phyloP scores from a whole-genome alignment of 208 protist species.

The Trypanosoma melophagium region DNA sequence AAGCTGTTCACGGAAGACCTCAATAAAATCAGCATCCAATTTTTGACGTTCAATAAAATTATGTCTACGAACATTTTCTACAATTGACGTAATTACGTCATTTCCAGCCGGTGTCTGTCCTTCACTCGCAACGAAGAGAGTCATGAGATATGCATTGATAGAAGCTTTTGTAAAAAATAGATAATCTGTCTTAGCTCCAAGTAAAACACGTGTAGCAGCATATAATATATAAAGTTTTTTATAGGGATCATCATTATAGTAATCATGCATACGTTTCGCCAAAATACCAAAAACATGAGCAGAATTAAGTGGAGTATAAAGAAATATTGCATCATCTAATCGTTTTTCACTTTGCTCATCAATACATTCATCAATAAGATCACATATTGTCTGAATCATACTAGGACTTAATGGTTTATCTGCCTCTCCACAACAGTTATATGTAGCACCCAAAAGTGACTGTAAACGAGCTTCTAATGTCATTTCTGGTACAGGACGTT shows the following conservation, averaged over 20 bases:
- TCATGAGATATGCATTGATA: conserved; percentile 81
- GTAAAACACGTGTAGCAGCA: conserved; percentile 69
- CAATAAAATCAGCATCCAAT: conserved; percentile 47
- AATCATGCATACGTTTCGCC: conserved; percentile 76
- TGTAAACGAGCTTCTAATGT: conserved; percentile 70
- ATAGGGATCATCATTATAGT: conserved; percentile 78
- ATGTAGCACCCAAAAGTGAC: conserved; percentile 61
- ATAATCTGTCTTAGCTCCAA: conserved; percentile 46
- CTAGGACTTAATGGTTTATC: conserved; percentile 61
- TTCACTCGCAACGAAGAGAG: conserved; percentile 64
- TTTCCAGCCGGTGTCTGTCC: conserved; percentile 68
- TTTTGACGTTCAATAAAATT: conserved; percentile 66
- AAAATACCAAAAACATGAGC: conserved; percentile 79
- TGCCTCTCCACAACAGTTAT: conserved; percentile 70
- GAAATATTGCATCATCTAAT: conserved; percentile 57
- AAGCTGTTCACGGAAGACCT: conserved; percentile 60
- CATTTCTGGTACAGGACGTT: conserved; percentile 58
- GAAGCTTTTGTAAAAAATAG: conserved; percentile 50
- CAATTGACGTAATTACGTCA: conserved; percentile 66
- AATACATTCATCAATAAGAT: conserved; percentile 66
- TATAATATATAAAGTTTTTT: conserved; percentile 81
- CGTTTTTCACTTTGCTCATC: conserved; percentile 50
- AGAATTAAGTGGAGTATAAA: conserved; percentile 63
- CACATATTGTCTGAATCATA: conserved; percentile 72
- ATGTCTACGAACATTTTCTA: conserved; percentile 69